Base-by-base conservation (phyloP, 2,329 filamentous ascomycete species). In the Orbilia ellipsospora region DNA sequence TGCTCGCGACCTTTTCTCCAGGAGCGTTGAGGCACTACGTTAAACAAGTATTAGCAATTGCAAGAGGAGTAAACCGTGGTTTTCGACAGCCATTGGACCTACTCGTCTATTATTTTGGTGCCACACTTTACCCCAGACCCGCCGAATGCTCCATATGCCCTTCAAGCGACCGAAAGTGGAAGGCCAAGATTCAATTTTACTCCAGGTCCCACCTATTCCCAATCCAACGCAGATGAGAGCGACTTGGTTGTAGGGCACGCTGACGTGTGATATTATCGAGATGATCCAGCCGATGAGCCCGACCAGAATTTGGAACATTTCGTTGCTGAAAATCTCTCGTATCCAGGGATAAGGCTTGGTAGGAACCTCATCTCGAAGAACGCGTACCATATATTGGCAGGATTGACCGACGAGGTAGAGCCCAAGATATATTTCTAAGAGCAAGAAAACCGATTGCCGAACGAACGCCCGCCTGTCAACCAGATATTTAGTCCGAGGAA, bases 61-160 rank as follows among this genome's bases (percentile, higher is more conserved):
- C n/a, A 3, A 4, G 2, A 23, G 23, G 23, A 23, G 23, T 4
- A 23, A 23, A 23, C 2, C 23, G 23, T 23, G 4, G 40, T 62
- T 15, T 18, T 20, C 13, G 23, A 16, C 13, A 40, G n/a, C 31
- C 7, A 28, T 57, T 31, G 12, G n/a, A 42, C 63, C 13, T 40
- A 74, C 70, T 28, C 63, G 40, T 48, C 70, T 52, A 18, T 68
- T 31, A 20, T 36, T 50, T 23, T 74, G 70, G 16, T 74, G 70
- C 70, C 70, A 74, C 15, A 44, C 13, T 42, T 74, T 74, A 3
- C 70, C 63, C 70, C 70, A 74, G 18, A 64, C 28, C 20, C 20
- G 68, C 20, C 70, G 44, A 26, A 74, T 68, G 48, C 70, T 74
- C 57, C 62, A 74, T 5, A 51, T 48, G n/a, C 59, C 63, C 12